A percentile compares a stretch with the other conserved stretches of the same genome.
phyloP scores from a whole-genome alignment of 768 basidiomycete species.

The Neoboletus subvelutipes region DNA sequence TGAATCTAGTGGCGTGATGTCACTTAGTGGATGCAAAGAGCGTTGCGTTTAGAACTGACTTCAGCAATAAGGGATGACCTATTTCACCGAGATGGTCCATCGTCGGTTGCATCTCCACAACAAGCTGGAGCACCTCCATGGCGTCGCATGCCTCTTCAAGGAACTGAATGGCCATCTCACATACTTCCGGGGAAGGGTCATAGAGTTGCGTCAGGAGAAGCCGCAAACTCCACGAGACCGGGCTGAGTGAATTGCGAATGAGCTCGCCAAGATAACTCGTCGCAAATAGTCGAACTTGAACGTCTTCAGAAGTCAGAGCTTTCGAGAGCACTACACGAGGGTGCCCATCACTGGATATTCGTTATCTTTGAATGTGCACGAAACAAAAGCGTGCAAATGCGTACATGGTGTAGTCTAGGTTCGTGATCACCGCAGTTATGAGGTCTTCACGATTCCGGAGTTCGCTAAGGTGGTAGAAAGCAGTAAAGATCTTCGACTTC shows the following conservation, averaged over 20 bases:
- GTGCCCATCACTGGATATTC: slow-evolving; percentile 79
- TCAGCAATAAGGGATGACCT: slow-evolving; percentile 82
- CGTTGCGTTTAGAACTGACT: slow-evolving; percentile 48
- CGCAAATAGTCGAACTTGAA: slow-evolving; percentile 84
- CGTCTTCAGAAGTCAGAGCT: slow-evolving; percentile 90
- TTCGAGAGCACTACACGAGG: slow-evolving; percentile 91
- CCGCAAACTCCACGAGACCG: slow-evolving; percentile 86
- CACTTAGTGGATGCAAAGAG: not conserved
- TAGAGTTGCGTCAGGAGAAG: slow-evolving; percentile 94
- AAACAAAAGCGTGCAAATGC: slow-evolving; percentile 27
- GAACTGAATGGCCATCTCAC: slow-evolving; percentile 84
- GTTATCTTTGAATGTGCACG: slow-evolving; percentile 1
- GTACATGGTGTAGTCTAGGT: slow-evolving; percentile 87
- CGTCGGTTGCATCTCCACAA: slow-evolving; percentile 93
- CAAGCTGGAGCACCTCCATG: slow-evolving; percentile 78
- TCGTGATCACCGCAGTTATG: slow-evolving; percentile 87
- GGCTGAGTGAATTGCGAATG: slow-evolving; percentile 59
- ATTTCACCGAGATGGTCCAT: slow-evolving; percentile 94
- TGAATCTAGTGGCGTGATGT: slow-evolving; percentile 58
- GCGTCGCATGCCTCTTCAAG: slow-evolving; percentile 89
- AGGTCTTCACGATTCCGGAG: slow-evolving; percentile 89
- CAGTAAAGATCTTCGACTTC: slow-evolving; percentile 90
- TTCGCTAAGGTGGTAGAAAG: slow-evolving; percentile 94
- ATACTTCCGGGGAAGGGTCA: slow-evolving; percentile 87
- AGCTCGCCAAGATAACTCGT: slow-evolving; percentile 84